Percentiles rank a stretch among this genome's conserved stretches.
These are phyloP conservation scores for Bipolaris cookei DNA, from an alignment of 2,329 filamentous ascomycete genomes.

Conservation along the genomic window DNA sequence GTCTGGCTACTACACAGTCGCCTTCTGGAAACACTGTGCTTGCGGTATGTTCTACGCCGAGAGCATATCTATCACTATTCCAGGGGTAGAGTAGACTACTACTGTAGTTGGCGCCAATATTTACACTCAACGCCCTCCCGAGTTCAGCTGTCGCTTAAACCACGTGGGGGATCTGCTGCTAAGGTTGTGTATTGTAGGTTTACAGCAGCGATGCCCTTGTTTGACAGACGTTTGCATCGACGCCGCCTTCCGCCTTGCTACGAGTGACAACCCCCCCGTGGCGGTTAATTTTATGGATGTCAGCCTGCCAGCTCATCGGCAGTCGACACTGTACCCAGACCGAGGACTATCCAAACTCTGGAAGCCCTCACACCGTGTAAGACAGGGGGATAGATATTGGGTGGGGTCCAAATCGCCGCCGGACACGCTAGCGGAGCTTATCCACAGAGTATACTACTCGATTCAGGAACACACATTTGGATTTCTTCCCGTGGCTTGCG, in stretches of 20 bases:
- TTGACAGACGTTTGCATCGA: not conserved
- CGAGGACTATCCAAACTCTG: not conserved
- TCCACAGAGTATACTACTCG: slow-evolving; percentile 1
- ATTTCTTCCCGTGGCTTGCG: slow-evolving; percentile 12
- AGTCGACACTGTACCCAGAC: not conserved
- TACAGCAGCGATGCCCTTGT: slow-evolving; percentile 11
- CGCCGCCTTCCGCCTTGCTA: not conserved
- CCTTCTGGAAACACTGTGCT: not conserved
- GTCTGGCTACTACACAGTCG: not conserved
- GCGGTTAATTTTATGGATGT: not conserved
- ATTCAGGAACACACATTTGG: slow-evolving; percentile 12
- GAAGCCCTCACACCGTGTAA: not conserved
- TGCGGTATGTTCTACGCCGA: too few species aligned
- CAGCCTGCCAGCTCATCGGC: not conserved
- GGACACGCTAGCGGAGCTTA: slow-evolving; percentile 10
- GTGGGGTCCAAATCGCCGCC: slow-evolving; percentile 14
- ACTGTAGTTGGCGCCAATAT: slow-evolving; percentile 5
- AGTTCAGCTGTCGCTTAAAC: slow-evolving; percentile 12
- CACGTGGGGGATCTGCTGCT: slow-evolving; percentile 26
- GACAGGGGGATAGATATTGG: slow-evolving; percentile 6
- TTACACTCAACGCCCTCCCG: slow-evolving; percentile 1
- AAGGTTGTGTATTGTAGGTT: slow-evolving; percentile 1
- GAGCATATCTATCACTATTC: too few species aligned
- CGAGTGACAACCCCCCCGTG: not conserved
- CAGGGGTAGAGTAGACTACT: too few species aligned